Evolutionary conservation across 2,329 filamentous ascomycete genomes (phyloP).

Genomic region (Colletotrichum spinosum): DNA sequence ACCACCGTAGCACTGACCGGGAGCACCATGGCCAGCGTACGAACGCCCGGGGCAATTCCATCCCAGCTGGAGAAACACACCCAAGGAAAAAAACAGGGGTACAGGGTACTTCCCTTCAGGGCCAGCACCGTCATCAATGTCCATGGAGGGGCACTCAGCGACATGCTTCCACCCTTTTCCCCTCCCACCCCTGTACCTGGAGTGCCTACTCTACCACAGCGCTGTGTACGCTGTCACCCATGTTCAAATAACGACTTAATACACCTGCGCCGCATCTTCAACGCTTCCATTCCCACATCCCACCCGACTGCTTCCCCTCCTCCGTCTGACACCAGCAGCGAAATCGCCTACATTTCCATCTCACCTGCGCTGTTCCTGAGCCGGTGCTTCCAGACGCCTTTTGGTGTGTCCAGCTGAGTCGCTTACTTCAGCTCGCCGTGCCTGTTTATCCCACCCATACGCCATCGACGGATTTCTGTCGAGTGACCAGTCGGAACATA

Average conservation of each 20-base stretch:
- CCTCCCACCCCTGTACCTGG: background rate
- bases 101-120: slow-evolving; percentile 25
- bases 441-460: slow-evolving; percentile 7
- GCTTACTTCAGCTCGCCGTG: slow-evolving; percentile 9
- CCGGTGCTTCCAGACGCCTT: slow-evolving; percentile 9
- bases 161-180: slow-evolving; percentile 1
- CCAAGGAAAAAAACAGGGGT: slow-evolving; percentile 12
- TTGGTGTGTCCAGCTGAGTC: background rate
- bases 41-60: slow-evolving; percentile 17
- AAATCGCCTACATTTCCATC: slow-evolving; percentile 2
- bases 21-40: slow-evolving; percentile 15
- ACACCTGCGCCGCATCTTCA: slow-evolving; percentile 34
- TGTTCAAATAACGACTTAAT: slow-evolving; percentile 37
- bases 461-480: background rate
- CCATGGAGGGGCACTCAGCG: slow-evolving; percentile 32
- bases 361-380: slow-evolving; percentile 6
- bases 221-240: slow-evolving; percentile 12
- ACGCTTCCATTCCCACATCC: slow-evolving; percentile 28
- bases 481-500: slow-evolving; percentile 12
- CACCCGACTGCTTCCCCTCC: slow-evolving; percentile 17
- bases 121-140: slow-evolving; percentile 26
- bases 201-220: too few species aligned
- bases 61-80: background rate
- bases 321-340: slow-evolving; percentile 27
- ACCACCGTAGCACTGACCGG: slow-evolving; percentile 27